These are phyloP conservation scores for Brassica nigra DNA, from an alignment of 345 rosid genomes.

Conservation along the genomic window DNA sequence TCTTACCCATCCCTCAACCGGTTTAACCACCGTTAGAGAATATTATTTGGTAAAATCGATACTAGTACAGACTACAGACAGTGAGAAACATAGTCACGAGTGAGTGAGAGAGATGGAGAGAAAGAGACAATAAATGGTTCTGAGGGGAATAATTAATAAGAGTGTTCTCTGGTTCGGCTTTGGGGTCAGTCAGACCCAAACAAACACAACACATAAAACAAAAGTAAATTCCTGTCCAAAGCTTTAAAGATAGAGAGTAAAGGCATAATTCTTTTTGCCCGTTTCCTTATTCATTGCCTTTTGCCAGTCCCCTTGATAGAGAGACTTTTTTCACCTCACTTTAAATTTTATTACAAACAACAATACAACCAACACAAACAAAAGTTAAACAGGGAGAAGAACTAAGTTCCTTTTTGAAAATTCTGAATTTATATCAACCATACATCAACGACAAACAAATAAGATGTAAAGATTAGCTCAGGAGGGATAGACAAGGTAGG, in stretches of 20 bases:
- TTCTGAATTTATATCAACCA: slow-evolving; percentile 12
- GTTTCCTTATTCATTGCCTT: slow-evolving; percentile 40
- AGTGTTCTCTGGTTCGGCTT: slow-evolving; percentile 32
- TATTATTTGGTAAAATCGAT: background rate
- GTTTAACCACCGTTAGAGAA: background rate
- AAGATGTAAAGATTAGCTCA: slow-evolving; percentile 60
- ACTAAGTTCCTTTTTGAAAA: background rate
- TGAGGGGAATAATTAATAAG: slow-evolving; percentile 38
- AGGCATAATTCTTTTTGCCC: slow-evolving; percentile 47
- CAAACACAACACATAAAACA: slow-evolving; percentile 45
- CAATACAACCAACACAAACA: slow-evolving; percentile 11
- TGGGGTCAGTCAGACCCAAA: slow-evolving; percentile 42
- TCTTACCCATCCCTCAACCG: background rate
- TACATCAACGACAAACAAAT: slow-evolving; percentile 1
- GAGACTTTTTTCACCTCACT: slow-evolving; percentile 21
- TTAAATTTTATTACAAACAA: slow-evolving; percentile 26
- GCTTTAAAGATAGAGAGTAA: slow-evolving; percentile 35
- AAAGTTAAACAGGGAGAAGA: background rate
- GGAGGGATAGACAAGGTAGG: slow-evolving; percentile 95
- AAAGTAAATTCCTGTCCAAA: slow-evolving; percentile 40
- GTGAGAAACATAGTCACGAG: slow-evolving; percentile 41
- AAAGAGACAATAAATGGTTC: slow-evolving; percentile 25
- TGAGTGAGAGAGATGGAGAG: background rate
- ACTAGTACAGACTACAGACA: slow-evolving; percentile 19
- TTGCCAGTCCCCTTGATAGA: slow-evolving; percentile 36